Evolutionary conservation across 2,329 filamentous ascomycete species (phyloP).

Genomic region (Colletotrichum camelliae): DNA sequence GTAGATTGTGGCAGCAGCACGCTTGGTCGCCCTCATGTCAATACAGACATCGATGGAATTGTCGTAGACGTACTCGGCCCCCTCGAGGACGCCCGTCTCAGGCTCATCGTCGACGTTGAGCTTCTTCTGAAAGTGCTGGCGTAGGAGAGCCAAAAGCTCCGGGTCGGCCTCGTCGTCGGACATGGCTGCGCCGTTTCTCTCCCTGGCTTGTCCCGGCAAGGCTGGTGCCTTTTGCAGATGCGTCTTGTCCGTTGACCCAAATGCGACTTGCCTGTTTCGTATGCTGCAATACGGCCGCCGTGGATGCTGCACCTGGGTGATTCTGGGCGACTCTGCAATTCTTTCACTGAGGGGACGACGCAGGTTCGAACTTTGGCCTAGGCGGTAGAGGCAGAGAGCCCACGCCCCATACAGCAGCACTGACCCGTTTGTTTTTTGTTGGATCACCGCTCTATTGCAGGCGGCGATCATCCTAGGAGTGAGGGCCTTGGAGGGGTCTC

Average conservation of each 20-base stretch:
- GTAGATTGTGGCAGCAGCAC: constrained; percentile 81
- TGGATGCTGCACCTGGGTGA: constrained; percentile 11
- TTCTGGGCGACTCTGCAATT: constrained; percentile 6
- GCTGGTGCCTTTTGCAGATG: neutral
- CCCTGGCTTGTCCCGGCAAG: neutral
- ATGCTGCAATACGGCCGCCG: neutral
- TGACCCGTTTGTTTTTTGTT: constrained; percentile 20
- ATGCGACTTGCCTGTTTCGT: neutral
- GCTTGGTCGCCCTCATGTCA: constrained; percentile 81
- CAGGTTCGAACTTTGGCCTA: constrained; percentile 8
- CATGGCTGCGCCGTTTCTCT: constrained; percentile 54
- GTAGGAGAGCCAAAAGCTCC: constrained; percentile 85
- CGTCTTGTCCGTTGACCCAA: neutral
- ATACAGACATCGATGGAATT: constrained; percentile 93
- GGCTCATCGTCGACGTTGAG: constrained; percentile 61
- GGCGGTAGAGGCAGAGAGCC: neutral
- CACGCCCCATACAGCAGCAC: constrained; percentile 11
- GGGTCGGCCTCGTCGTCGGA: constrained; percentile 91
- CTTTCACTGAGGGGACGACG: constrained; percentile 14
- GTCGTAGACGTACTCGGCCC: constrained; percentile 86
- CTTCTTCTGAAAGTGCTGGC: constrained; percentile 75
- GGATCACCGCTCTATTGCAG: constrained; percentile 1
- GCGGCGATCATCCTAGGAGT: neutral
- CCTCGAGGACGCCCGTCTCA: constrained; percentile 82
- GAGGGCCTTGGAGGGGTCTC: neutral